Evolutionary conservation across 805 yeast genomes (phyloP), one percentile per base, ranked within the genome.

Genomic region (Yueomyces sp.): DNA sequence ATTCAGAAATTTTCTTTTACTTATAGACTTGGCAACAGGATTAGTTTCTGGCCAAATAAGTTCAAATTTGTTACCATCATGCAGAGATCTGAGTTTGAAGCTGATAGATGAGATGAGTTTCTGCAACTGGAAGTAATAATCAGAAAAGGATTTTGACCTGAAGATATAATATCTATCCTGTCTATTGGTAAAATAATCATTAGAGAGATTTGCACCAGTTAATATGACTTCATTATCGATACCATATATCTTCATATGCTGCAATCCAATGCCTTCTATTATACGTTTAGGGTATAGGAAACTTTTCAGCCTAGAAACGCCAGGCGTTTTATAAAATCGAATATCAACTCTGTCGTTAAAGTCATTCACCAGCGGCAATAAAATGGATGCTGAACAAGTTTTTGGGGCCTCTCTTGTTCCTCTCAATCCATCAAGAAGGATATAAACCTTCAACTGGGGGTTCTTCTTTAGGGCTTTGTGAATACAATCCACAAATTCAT

Each of bases 181-280:
- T 50, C 98, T 76, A 61, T 90, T 81, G 3, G 95, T 84, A 63
- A 92, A 92, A 62, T 92, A 92, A 63, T 92, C 98, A 36, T 74
- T 68, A 0, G 96, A 85, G 40, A 92, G 68, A 56, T 92, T 92
- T 2, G 98, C 98, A 5, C 97, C 98, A 19, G 84, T 75, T 32
- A 92, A 69, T 26, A 92, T 73, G 38, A 92, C 77, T 56, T 88
- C 95, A 54, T 86, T 77, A 60, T 92, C 98, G 54, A 88, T 79
- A 2, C 98, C 98, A 60, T 92, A 92, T 30, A 92, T 72, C 60
- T 92, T 92, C 97, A 92, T 92, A 58, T 92, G 98, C 61, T 92
- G 98, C 42, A 92, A 70, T 0, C 98, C 98, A 52, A 74, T 69
- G 3, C 94, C 88, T 64, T 92, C 98, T 61, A 88, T 87, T 49